Percentiles rank a stretch among this genome's conserved stretches.
phyloP scores from a whole-genome alignment of 345 rosid species.

The Brassica carinata region DNA sequence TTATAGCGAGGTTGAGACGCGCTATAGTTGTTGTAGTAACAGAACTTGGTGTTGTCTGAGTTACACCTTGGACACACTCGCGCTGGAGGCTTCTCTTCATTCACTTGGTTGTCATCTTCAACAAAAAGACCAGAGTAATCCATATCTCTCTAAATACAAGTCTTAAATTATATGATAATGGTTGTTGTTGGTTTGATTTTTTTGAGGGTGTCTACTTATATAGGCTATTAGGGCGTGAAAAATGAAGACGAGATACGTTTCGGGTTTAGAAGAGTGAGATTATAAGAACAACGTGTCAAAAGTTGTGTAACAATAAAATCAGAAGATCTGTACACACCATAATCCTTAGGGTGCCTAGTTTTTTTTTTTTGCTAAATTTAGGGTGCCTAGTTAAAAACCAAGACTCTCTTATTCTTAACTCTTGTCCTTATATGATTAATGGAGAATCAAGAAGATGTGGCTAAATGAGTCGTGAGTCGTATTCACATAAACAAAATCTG shows the following conservation, averaged over 20 bases:
- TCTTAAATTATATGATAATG: neutral
- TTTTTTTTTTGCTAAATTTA: neutral
- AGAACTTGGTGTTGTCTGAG: slow-evolving; percentile 33
- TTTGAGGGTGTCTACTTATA: slow-evolving; percentile 2
- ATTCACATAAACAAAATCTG: slow-evolving; percentile 11
- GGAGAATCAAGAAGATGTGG: slow-evolving; percentile 24
- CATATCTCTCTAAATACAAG: slow-evolving; percentile 6
- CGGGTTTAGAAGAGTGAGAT: neutral
- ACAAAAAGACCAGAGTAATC: neutral
- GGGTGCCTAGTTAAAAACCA: slow-evolving; percentile 1
- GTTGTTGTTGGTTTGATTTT: slow-evolving; percentile 1
- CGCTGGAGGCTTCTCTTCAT: slow-evolving; percentile 22
- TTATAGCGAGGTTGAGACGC: slow-evolving; percentile 29
- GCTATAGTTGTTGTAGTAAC: slow-evolving; percentile 38
- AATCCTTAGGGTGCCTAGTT: slow-evolving; percentile 1
- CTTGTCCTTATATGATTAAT: slow-evolving; percentile 20
- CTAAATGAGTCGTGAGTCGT: neutral
- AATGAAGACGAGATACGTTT: slow-evolving; percentile 10
- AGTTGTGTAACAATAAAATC: neutral
- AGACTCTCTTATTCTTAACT: neutral
- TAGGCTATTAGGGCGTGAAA: neutral
- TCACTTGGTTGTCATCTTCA: neutral
- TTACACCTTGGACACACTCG: slow-evolving; percentile 32
- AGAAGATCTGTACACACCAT: slow-evolving; percentile 15
- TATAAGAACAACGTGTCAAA: slow-evolving; percentile 27